phyloP scores from a whole-genome alignment of 331 rosid genomes.

The Rhamnella rubrinervis region DNA sequence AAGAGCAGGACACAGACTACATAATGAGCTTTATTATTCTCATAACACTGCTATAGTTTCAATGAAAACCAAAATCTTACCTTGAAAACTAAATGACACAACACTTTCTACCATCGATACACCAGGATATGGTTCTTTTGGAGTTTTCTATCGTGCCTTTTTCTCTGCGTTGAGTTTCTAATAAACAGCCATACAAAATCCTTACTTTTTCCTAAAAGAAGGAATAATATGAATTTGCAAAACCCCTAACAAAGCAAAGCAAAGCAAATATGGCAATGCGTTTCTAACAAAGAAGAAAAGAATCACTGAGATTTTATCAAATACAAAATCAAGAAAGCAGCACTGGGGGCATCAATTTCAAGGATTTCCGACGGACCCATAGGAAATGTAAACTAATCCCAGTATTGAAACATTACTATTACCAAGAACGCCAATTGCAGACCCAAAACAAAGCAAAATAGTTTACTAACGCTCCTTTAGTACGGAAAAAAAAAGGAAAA shows the following conservation, averaged over 20 bases:
- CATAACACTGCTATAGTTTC: neutral
- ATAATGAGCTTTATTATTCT: conserved; percentile 1
- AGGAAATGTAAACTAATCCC: neutral
- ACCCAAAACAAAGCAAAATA: no score
- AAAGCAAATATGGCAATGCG: conserved; percentile 1
- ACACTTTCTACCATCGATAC: no score
- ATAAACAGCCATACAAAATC: neutral
- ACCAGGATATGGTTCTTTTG: no score
- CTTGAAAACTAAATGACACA: neutral
- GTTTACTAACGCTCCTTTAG: no score
- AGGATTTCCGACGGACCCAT: neutral
- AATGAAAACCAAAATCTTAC: conserved; percentile 3
- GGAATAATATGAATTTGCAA: neutral
- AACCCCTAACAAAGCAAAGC: conserved; percentile 10
- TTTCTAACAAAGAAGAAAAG: neutral
- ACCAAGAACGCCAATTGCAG: no score
- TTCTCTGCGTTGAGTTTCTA: neutral
- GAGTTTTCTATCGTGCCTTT: neutral
- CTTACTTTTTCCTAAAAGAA: neutral
- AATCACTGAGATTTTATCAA: neutral
- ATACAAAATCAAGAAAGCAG: neutral
- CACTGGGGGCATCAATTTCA: neutral
- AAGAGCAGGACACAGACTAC: neutral
- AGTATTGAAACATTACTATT: no score
- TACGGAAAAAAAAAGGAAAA: no score